Evolutionary conservation across 2,329 filamentous ascomycete genomes (phyloP), one percentile per base, ranked within the genome.

Genomic region (Ceratocystis cacaofunesta): DNA sequence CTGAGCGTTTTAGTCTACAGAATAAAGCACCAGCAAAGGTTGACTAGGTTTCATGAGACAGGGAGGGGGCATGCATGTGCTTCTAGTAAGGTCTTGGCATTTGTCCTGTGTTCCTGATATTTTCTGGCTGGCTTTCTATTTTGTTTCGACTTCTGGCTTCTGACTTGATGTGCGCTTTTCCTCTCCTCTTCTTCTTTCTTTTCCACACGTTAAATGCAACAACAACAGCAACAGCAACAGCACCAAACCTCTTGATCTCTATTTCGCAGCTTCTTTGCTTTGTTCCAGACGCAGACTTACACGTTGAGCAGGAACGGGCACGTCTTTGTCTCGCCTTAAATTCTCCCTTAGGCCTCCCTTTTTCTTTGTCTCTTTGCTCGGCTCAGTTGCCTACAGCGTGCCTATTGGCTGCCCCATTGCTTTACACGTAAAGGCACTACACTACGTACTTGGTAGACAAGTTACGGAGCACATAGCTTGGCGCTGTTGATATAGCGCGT

Each of bases 31-130:
- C 52, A 57, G 30, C 6, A 32, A 10, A 58, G 55, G 28, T n/a
- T n/a, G 55, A n/a, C 55, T 58, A 58, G 55, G 55, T 58, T 58
- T 58, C 55, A 58, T 41, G 19, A 58, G 55, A 58, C 28, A 58
- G 55, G 48, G n/a, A 25, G 22, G 48, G 55, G 55, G 55, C 55
- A 58, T 58, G 55, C n/a, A 30, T 58, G 28, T 36, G 55, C 55
- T 32, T 58, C 55, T 58, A 28, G 30, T 61, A 19, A 61, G 58
- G 58, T 61, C 32, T 28, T 61, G 58, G 32, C 58, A 44, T 43
- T 30, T 41, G 36, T 61, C 43, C 36, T 41, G 58, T 61, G 36
- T 44, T 43, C 30, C 58, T 61, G 22, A 36, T 25, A 22, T 44
- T 41, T 41, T 30, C 15, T 36, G 36, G 36, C 10, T 12, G 36